A percentile compares a stretch with the other conserved stretches of the same genome.
Conservation (phyloP, 2,329 filamentous ascomycete species). For the Lizonia empirigonia region DNA sequence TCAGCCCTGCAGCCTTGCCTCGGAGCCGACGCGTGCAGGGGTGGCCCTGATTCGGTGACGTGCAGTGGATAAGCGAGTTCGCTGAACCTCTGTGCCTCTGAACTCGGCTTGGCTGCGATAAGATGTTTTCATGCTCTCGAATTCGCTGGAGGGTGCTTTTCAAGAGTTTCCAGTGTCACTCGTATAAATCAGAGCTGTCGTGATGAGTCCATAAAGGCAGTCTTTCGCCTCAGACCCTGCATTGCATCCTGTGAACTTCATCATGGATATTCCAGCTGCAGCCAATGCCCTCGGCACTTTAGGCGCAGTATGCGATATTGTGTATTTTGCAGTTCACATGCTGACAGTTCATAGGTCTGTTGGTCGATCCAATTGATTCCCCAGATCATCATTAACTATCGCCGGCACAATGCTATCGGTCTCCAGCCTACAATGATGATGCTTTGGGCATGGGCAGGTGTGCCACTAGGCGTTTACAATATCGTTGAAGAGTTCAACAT, state of each 20-base stretch:
- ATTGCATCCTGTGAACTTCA: too few species aligned
- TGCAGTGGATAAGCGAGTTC: constrained; percentile 8
- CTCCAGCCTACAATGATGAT: constrained; percentile 75
- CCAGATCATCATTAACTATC: constrained; percentile 71
- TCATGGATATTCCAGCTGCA: constrained; percentile 61
- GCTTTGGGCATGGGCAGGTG: constrained; percentile 70
- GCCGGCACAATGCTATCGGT: constrained; percentile 67
- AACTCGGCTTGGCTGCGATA: constrained; percentile 9
- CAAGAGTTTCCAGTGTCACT: neutral
- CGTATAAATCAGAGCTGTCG: neutral
- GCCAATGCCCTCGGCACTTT: constrained; percentile 65
- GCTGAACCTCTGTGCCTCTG: constrained; percentile 4
- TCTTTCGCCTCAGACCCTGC: too few species aligned
- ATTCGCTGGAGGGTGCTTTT: neutral
- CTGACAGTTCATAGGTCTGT: constrained; percentile 52
- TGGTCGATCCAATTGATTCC: constrained; percentile 73
- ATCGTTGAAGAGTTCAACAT: constrained; percentile 61
- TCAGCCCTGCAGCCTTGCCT: constrained; percentile 17
- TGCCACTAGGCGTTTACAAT: constrained; percentile 68
- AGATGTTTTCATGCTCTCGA: constrained; percentile 2
- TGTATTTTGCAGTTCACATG: neutral
- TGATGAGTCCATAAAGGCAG: too few species aligned
- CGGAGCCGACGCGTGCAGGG: constrained; percentile 21
- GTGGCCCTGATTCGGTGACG: constrained; percentile 12
- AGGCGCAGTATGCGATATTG: constrained; percentile 57